phyloP scores from a whole-genome alignment of 2,329 filamentous ascomycete genomes.

The Aspergillus vadensis region DNA sequence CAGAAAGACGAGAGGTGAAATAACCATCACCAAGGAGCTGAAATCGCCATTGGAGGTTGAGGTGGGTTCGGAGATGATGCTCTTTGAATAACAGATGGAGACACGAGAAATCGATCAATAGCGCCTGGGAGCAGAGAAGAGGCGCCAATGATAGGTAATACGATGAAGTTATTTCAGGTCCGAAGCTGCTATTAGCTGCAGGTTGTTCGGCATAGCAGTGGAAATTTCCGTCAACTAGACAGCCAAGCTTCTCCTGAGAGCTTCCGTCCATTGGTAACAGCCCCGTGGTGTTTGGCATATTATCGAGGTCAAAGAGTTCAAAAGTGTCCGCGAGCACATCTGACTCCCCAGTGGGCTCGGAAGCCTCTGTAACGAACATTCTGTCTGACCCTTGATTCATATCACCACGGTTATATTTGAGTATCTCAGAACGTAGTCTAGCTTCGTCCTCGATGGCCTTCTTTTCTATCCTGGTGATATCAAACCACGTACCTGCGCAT shows the following conservation, averaged over 20 bases:
- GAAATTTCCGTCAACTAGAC: conserved; percentile 28
- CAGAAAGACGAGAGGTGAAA: conserved; percentile 76
- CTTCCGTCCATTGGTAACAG: conserved; percentile 27
- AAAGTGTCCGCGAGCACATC: conserved; percentile 28
- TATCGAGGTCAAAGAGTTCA: conserved; percentile 40
- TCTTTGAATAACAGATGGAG: conserved; percentile 74
- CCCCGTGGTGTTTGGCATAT: conserved; percentile 26
- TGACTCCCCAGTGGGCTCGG: not conserved
- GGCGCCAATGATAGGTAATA: conserved; percentile 72
- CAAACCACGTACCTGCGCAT: conserved; percentile 73
- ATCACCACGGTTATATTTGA: conserved; percentile 37
- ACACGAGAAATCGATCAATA: conserved; percentile 74
- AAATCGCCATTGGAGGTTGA: conserved; percentile 75
- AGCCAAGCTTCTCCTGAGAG: conserved; percentile 33
- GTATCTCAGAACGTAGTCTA: conserved; percentile 40
- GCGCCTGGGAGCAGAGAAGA: conserved; percentile 71
- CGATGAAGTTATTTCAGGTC: conserved; percentile 53
- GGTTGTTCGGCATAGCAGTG: conserved; percentile 18
- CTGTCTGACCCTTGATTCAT: conserved; percentile 26
- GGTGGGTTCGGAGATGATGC: conserved; percentile 70
- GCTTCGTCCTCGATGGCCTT: conserved; percentile 54
- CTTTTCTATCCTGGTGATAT: conserved; percentile 64
- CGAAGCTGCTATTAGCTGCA: conserved; percentile 28
- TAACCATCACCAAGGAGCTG: conserved; percentile 82
- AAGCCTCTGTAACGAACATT: not conserved